These are phyloP conservation scores for Zymoseptoria tritici DNA, from an alignment of 2,329 filamentous ascomycete species.

Conservation along the genomic window DNA sequence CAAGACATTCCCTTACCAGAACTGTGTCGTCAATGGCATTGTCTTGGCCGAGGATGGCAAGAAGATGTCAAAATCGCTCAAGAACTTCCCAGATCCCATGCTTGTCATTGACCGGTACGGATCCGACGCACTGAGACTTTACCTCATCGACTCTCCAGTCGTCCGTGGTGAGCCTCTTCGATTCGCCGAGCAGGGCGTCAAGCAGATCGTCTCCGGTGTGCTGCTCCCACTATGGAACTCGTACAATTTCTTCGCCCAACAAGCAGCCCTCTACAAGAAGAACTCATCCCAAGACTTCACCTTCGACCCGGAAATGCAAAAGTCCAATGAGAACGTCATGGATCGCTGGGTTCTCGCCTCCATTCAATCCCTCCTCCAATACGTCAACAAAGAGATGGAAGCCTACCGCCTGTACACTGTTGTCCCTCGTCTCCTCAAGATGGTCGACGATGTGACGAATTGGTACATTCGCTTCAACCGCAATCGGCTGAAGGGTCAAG, in stretches of 20 bases:
- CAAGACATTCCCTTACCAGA: slow-evolving; percentile 78
- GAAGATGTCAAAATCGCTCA: slow-evolving; percentile 96
- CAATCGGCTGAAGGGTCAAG: slow-evolving; percentile 70
- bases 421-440: slow-evolving; percentile 61
- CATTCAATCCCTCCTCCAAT: slow-evolving; percentile 83
- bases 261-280: slow-evolving; percentile 81
- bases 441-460: slow-evolving; percentile 95
- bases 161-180: slow-evolving; percentile 83
- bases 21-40: slow-evolving; percentile 93
- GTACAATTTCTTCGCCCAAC: slow-evolving; percentile 92
- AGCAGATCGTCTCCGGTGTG: slow-evolving; percentile 89
- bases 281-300: slow-evolving; percentile 66
- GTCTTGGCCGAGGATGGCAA: slow-evolving; percentile 91
- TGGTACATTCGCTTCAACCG: slow-evolving; percentile 98
- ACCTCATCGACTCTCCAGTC: slow-evolving; percentile 93
- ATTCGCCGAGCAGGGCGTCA: slow-evolving; percentile 88
- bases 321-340: slow-evolving; percentile 83
- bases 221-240: slow-evolving; percentile 90
- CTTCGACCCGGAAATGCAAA: slow-evolving; percentile 69
- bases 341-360: slow-evolving; percentile 91
- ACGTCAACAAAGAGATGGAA: slow-evolving; percentile 88
- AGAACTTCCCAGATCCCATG: slow-evolving; percentile 88
- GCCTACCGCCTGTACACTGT: slow-evolving; percentile 72
- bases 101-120: slow-evolving; percentile 82
- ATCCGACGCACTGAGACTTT: slow-evolving; percentile 86